phyloP scores from a whole-genome alignment of 169 alveolate species.

The Cryptosporidium bovis region DNA sequence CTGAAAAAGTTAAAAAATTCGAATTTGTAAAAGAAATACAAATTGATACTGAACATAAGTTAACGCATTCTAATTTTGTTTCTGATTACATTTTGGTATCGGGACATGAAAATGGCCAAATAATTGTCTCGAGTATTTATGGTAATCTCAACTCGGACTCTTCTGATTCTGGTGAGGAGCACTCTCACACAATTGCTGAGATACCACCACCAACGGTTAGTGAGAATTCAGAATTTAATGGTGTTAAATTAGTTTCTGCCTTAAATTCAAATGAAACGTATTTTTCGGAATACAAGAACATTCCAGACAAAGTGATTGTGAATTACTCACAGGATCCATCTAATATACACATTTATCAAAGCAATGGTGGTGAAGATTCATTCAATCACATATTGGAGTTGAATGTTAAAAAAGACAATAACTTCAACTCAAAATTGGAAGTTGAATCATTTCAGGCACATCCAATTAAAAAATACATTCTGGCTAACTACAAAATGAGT shows the following conservation, averaged over 20 bases:
- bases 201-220: too few relatives aligned
- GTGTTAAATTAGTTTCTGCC: too few relatives aligned
- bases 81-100: constrained; percentile 28
- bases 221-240: too few relatives aligned
- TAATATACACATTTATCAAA: not conserved
- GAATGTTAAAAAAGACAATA: too few relatives aligned
- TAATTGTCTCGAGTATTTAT: constrained; percentile 8
- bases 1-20: constrained; percentile 58
- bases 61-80: constrained; percentile 29
- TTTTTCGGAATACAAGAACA: not conserved
- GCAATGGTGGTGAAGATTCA: too few relatives aligned
- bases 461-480: constrained; percentile 30
- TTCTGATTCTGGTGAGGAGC: too few relatives aligned
- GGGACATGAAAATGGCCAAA: constrained; percentile 38
- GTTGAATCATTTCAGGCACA: constrained; percentile 1
- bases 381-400: too few relatives aligned
- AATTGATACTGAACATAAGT: not conserved
- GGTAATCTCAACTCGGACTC: too few relatives aligned
- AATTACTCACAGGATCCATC: constrained; percentile 18
- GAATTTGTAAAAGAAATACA: not conserved
- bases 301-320: not conserved
- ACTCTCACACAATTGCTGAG: too few relatives aligned
- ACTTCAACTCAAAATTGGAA: too few relatives aligned
- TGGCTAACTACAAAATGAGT: constrained; percentile 15
- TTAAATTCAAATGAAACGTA: not conserved